A percentile compares a stretch with the other conserved stretches of the same genome.
phyloP scores from a whole-genome alignment of 2,329 filamentous ascomycete species.

The Rachicladosporium sp. region DNA sequence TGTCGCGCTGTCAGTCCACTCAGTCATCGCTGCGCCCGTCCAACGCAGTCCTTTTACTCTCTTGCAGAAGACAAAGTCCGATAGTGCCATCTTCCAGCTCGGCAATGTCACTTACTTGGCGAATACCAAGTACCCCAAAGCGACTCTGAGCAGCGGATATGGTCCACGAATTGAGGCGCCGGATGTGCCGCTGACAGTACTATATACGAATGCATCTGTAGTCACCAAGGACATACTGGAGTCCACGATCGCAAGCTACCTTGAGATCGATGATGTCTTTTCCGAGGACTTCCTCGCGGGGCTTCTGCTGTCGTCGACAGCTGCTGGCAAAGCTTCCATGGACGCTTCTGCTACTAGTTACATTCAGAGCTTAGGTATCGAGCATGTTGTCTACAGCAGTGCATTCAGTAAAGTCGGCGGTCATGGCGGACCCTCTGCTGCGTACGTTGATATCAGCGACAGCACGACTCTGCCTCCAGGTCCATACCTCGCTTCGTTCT shows the following conservation, averaged over 20 bases:
- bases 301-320: conserved; percentile 20
- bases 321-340: conserved; percentile 10
- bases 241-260: conserved; percentile 20
- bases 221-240: conserved; percentile 22
- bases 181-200: conserved; percentile 18
- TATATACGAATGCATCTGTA: conserved; percentile 19
- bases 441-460: background rate
- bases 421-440: background rate
- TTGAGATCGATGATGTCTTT: conserved; percentile 26
- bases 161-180: background rate
- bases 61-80: conserved; percentile 7
- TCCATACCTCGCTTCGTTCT: conserved; percentile 17
- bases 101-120: conserved; percentile 28
- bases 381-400: background rate
- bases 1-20: no score
- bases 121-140: conserved; percentile 23
- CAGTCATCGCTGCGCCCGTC: no score
- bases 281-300: conserved; percentile 25
- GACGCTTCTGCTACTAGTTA: conserved; percentile 12
- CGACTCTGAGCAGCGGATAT: background rate
- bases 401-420: background rate
- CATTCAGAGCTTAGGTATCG: background rate
- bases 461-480: conserved; percentile 15
- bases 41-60: background rate
- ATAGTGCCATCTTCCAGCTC: conserved; percentile 25